phyloP scores from a whole-genome alignment of 2,329 filamentous ascomycete genomes.

The Dryadomyces quercus-mongolicae region DNA sequence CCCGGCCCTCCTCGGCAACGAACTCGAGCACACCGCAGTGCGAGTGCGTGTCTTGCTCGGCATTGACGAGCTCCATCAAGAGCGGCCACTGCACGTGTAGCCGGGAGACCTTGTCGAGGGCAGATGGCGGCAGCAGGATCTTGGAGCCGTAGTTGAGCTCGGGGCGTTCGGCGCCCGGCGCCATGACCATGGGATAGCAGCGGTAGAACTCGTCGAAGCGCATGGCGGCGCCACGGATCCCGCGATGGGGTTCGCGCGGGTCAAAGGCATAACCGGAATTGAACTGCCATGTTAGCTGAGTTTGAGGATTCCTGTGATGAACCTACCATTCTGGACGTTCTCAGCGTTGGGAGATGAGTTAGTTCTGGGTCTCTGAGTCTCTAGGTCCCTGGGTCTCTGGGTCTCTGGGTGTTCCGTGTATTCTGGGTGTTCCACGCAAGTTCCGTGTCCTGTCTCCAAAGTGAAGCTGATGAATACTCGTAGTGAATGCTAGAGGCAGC shows the following conservation, averaged over 20 bases:
- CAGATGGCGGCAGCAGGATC: slow-evolving; percentile 92
- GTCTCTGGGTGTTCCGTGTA: too few relatives aligned
- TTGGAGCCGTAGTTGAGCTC: slow-evolving; percentile 95
- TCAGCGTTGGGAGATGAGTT: too few relatives aligned
- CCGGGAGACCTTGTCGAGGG: slow-evolving; percentile 90
- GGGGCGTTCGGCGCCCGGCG: slow-evolving; percentile 76
- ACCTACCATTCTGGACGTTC: background rate
- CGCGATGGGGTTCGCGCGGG: slow-evolving; percentile 14
- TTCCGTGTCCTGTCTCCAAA: too few relatives aligned
- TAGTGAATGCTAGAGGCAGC: background rate
- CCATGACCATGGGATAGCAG: slow-evolving; percentile 92
- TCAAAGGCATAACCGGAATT: slow-evolving; percentile 5
- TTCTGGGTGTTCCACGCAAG: too few relatives aligned
- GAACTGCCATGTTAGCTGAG: background rate
- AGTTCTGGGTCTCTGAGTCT: too few relatives aligned
- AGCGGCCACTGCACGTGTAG: slow-evolving; percentile 96
- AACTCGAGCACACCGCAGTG: slow-evolving; percentile 96
- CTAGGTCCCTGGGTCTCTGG: too few relatives aligned
- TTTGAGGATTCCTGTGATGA: background rate
- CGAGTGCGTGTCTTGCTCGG: slow-evolving; percentile 64
- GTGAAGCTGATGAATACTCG: background rate
- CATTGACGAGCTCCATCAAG: slow-evolving; percentile 92
- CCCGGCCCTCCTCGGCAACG: slow-evolving; percentile 91
- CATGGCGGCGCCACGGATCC: slow-evolving; percentile 41
- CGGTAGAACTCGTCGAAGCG: slow-evolving; percentile 98